Evolutionary conservation across 2,329 filamentous ascomycete species (phyloP).

Genomic region (Fusarium phyllophilum): DNA sequence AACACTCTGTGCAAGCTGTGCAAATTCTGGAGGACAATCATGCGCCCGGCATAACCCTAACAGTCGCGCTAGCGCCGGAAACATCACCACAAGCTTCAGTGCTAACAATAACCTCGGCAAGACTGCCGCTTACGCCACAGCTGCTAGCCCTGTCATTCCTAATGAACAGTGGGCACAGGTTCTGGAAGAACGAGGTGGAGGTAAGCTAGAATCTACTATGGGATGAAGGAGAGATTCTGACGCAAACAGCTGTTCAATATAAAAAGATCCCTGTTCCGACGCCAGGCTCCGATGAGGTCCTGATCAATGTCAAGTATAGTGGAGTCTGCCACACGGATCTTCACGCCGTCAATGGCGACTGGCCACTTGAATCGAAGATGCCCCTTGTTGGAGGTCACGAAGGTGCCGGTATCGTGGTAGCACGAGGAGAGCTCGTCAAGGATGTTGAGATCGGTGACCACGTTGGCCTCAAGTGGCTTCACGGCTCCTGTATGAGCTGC

Average conservation of each 20-base stretch:
- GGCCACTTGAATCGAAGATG: slow-evolving; percentile 80
- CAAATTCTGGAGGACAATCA: slow-evolving; percentile 11
- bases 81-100: slow-evolving; percentile 17
- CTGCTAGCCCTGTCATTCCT: slow-evolving; percentile 63
- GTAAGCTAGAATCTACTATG: slow-evolving; percentile 47
- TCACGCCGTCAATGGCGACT: slow-evolving; percentile 82
- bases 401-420: slow-evolving; percentile 82
- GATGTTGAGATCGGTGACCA: slow-evolving; percentile 83
- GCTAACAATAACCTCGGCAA: slow-evolving; percentile 19
- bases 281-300: slow-evolving; percentile 85
- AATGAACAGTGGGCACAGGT: slow-evolving; percentile 90
- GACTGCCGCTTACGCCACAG: slow-evolving; percentile 35
- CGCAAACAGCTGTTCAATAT: slow-evolving; percentile 65
- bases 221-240: background rate
- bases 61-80: slow-evolving; percentile 10
- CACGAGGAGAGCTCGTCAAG: slow-evolving; percentile 76
- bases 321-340: slow-evolving; percentile 88
- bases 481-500: slow-evolving; percentile 83
- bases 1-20: slow-evolving; percentile 27
- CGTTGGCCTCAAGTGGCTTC: slow-evolving; percentile 89
- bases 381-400: slow-evolving; percentile 83
- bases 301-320: slow-evolving; percentile 88
- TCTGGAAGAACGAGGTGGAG: slow-evolving; percentile 77
- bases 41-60: slow-evolving; percentile 28
- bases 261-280: slow-evolving; percentile 82